A percentile compares a stretch with the other conserved stretches of the same genome.
Conservation (phyloP, 495 filamentous ascomycete species). For the Penicillium daleae region DNA sequence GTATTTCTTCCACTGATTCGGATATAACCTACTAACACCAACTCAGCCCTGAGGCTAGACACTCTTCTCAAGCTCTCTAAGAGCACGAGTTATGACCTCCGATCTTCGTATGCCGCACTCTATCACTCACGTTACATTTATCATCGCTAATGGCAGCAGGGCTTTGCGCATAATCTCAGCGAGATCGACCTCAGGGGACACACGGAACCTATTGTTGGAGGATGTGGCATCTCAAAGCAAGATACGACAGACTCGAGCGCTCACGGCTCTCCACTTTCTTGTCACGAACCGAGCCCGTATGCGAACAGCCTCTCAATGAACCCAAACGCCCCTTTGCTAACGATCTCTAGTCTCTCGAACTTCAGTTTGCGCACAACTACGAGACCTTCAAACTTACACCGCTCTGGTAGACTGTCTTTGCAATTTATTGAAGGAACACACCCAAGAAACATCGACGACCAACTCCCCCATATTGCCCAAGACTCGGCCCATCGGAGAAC, state of each 20-base stretch:
- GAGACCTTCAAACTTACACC: slow-evolving; percentile 43
- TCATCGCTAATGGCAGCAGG: slow-evolving; percentile 30
- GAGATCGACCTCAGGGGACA: slow-evolving; percentile 47
- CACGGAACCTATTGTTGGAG: slow-evolving; percentile 44
- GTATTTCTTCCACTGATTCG: not conserved
- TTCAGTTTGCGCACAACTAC: slow-evolving; percentile 42
- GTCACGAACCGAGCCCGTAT: slow-evolving; percentile 47
- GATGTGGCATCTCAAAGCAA: slow-evolving; percentile 46
- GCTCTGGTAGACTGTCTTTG: slow-evolving; percentile 53
- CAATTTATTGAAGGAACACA: slow-evolving; percentile 51
- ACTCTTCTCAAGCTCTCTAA: slow-evolving; percentile 53
- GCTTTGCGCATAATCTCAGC: slow-evolving; percentile 55
- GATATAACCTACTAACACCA: slow-evolving; percentile 8
- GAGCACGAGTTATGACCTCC: slow-evolving; percentile 55
- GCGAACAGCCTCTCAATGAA: slow-evolving; percentile 9
- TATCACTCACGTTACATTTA: not conserved
- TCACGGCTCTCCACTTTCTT: slow-evolving; percentile 51
- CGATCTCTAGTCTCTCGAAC: slow-evolving; percentile 40
- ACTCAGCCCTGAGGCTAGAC: slow-evolving; percentile 52
- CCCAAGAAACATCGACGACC: slow-evolving; percentile 39
- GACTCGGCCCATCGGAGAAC: slow-evolving; percentile 48
- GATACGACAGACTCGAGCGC: slow-evolving; percentile 39
- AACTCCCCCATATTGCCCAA: slow-evolving; percentile 50
- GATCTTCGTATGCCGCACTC: slow-evolving; percentile 49
- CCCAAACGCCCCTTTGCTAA: slow-evolving; percentile 14